phyloP scores from a whole-genome alignment of 2,329 filamentous ascomycete species.

The Raffaelea arxii region DNA sequence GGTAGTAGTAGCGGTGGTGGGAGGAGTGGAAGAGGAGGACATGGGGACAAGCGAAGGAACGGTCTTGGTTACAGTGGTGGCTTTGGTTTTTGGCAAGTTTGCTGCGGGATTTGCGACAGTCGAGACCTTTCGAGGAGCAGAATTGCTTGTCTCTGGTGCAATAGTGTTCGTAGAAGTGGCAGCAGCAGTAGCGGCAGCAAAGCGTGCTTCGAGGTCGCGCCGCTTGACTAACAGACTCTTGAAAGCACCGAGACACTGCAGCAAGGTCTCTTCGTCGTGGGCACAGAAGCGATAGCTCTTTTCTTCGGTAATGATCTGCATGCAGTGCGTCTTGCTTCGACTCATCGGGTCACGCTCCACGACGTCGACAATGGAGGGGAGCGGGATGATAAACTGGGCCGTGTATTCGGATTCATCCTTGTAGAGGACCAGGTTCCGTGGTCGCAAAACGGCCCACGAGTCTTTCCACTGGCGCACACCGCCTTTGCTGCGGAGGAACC shows the following conservation, averaged over 20 bases:
- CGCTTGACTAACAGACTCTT: slow-evolving; percentile 75
- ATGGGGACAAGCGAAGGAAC: neutral
- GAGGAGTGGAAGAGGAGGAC: neutral
- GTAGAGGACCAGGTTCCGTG: slow-evolving; percentile 78
- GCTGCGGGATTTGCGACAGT: neutral
- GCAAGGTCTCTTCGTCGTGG: slow-evolving; percentile 68
- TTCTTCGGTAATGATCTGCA: slow-evolving; percentile 91
- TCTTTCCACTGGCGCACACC: slow-evolving; percentile 91
- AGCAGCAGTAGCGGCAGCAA: slow-evolving; percentile 8
- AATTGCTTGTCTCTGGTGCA: no score
- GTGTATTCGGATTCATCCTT: slow-evolving; percentile 89
- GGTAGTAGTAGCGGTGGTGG: neutral
- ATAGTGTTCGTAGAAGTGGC: no score
- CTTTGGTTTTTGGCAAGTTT: neutral
- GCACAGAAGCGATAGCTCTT: slow-evolving; percentile 73
- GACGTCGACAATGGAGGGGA: slow-evolving; percentile 73
- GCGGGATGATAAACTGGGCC: slow-evolving; percentile 69
- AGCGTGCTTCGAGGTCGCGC: slow-evolving; percentile 49
- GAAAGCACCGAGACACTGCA: slow-evolving; percentile 79
- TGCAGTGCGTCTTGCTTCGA: slow-evolving; percentile 72
- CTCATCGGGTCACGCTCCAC: slow-evolving; percentile 87
- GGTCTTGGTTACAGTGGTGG: neutral
- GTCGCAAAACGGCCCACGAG: slow-evolving; percentile 83
- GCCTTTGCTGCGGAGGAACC: slow-evolving; percentile 70
- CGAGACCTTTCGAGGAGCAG: no score